These are phyloP conservation scores for Pneumocystis jirovecii DNA, from an alignment of 1,139 yeast genomes.

Conservation along the genomic window DNA sequence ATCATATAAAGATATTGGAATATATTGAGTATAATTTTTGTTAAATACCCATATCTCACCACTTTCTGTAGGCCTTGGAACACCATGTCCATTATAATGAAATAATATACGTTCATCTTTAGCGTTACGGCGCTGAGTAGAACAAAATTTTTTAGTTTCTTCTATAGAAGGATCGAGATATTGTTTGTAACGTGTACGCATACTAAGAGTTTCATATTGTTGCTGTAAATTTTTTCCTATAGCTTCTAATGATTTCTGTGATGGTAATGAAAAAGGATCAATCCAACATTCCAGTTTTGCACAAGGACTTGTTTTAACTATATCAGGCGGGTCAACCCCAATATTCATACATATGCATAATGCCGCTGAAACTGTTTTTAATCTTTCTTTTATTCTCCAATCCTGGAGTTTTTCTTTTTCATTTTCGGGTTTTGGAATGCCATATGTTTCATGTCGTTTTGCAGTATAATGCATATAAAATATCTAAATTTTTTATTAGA, in stretches of 20 bases:
- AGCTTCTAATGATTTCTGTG: constrained; percentile 79
- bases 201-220: constrained; percentile 78
- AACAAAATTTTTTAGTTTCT: constrained; percentile 84
- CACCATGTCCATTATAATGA: constrained; percentile 98
- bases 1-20: constrained; percentile 86
- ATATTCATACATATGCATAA: constrained; percentile 75
- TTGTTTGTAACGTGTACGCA: constrained; percentile 80
- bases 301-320: constrained; percentile 84
- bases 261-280: constrained; percentile 72
- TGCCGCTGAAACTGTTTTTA: constrained; percentile 90
- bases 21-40: constrained; percentile 90
- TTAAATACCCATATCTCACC: constrained; percentile 99
- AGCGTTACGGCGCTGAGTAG: constrained; percentile 74
- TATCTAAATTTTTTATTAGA: constrained; percentile 25
- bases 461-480: constrained; percentile 75
- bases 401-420: constrained; percentile 44
- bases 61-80: constrained; percentile 88
- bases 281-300: constrained; percentile 90
- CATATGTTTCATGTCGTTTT: constrained; percentile 81
- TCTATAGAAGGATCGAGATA: constrained; percentile 91
- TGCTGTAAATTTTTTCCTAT: constrained; percentile 77
- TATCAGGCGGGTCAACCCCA: constrained; percentile 97
- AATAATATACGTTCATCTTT: constrained; percentile 74
- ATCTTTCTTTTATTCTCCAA: constrained; percentile 89
- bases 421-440: constrained; percentile 39